These are phyloP conservation scores for Boletus rex-veris DNA, from an alignment of 768 basidiomycete genomes.

Conservation along the genomic window DNA sequence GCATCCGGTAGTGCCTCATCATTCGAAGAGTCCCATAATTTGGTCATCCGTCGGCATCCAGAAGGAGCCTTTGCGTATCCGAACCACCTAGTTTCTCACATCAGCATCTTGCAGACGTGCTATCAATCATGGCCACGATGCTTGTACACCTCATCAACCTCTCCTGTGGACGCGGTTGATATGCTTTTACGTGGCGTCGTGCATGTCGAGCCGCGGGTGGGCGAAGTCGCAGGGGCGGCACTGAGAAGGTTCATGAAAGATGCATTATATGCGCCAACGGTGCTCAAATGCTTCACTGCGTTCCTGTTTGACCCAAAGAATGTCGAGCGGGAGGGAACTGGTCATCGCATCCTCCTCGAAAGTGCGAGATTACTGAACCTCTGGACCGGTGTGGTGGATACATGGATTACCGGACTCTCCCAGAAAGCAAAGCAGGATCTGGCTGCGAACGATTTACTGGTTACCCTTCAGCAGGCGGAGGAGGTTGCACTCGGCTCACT, in stretches of 20 bases:
- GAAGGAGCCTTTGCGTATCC: conserved; percentile 69
- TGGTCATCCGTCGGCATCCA: conserved; percentile 62
- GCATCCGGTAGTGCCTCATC: conserved; percentile 36
- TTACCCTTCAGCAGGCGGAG: conserved; percentile 44
- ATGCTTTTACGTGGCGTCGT: conserved; percentile 79
- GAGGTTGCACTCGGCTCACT: conserved; percentile 71
- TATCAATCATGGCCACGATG: conserved; percentile 75
- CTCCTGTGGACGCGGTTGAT: conserved; percentile 63
- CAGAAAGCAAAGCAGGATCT: conserved; percentile 39
- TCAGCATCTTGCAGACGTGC: conserved; percentile 69
- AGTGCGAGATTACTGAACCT: conserved; percentile 62
- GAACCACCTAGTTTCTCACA: conserved; percentile 51
- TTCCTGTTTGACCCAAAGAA: conserved; percentile 72
- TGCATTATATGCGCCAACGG: conserved; percentile 46
- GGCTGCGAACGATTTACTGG: conserved; percentile 40
- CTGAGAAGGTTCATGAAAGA: conserved; percentile 73
- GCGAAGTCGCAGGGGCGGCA: conserved; percentile 63
- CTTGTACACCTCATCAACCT: conserved; percentile 43
- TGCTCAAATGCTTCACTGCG: conserved; percentile 62
- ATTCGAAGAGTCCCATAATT: conserved; percentile 69
- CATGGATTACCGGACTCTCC: conserved; percentile 55
- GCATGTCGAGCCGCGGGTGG: conserved; percentile 76
- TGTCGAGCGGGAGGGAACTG: conserved; percentile 61
- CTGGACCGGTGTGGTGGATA: conserved; percentile 71
- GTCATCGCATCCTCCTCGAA: conserved; percentile 62